Percentiles rank a stretch among this genome's conserved stretches.
Evolutionary conservation across 2,329 filamentous ascomycete genomes (phyloP).

Genomic region (Periconia sp.): DNA sequence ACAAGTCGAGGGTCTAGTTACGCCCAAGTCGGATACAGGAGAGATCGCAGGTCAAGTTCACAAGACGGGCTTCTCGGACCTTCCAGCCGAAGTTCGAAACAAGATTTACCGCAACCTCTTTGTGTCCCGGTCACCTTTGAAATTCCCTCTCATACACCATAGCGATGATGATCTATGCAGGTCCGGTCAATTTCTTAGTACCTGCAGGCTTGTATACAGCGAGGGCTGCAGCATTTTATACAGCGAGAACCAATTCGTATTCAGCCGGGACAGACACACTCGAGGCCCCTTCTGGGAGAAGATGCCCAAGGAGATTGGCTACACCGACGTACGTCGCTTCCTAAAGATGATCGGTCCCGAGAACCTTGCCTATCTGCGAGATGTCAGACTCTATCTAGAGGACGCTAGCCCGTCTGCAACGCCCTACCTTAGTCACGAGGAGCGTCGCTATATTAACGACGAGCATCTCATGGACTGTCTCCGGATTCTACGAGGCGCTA

Average conservation of each 20-base stretch:
- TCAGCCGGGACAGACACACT: constrained; percentile 46
- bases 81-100: constrained; percentile 54
- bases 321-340: constrained; percentile 52
- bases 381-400: constrained; percentile 52
- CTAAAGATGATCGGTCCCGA: constrained; percentile 55
- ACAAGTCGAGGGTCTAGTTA: constrained; percentile 3
- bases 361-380: constrained; percentile 55
- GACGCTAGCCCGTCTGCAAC: constrained; percentile 53
- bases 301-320: constrained; percentile 55
- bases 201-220: constrained; percentile 51
- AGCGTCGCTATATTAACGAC: constrained; percentile 57
- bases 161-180: constrained; percentile 52
- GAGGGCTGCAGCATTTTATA: constrained; percentile 58
- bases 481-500: constrained; percentile 49
- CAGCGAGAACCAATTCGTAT: constrained; percentile 56
- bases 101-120: constrained; percentile 55
- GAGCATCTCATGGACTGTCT: constrained; percentile 53
- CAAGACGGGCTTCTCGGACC: constrained; percentile 30
- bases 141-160: too few species aligned
- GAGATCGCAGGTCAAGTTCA: neutral
- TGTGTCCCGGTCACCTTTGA: constrained; percentile 33
- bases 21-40: neutral
- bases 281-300: constrained; percentile 50
- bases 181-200: constrained; percentile 54
- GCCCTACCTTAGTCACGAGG: constrained; percentile 47